Evolutionary conservation across 2,329 filamentous ascomycete genomes (phyloP).

Genomic region (Hymenoscyphus infarciens): DNA sequence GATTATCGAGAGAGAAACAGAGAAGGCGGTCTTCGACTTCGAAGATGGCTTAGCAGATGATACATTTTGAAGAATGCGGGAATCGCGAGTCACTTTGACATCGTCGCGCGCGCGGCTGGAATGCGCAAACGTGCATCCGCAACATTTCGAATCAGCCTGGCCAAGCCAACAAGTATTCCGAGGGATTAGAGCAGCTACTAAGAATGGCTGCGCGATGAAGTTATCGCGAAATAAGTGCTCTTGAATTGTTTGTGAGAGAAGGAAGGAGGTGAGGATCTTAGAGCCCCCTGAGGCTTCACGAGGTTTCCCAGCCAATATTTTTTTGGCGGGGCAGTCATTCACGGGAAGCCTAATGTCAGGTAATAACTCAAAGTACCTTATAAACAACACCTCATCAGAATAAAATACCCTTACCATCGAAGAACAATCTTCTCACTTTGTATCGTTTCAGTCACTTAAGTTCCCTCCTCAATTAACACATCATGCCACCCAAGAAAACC

Average conservation of each 20-base stretch:
- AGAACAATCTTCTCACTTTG: neutral
- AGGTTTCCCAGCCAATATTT: neutral
- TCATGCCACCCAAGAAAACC: conserved; percentile 24
- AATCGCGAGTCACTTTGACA: neutral
- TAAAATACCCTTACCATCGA: neutral
- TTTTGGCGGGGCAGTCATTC: neutral
- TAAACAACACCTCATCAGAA: neutral
- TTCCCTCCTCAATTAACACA: neutral
- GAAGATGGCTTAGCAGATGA: conserved; percentile 4
- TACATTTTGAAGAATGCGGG: neutral
- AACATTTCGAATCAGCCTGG: neutral
- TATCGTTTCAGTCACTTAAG: neutral
- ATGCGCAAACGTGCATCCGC: conserved; percentile 1
- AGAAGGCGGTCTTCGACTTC: conserved; percentile 1
- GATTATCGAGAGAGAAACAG: neutral
- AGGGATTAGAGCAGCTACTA: neutral
- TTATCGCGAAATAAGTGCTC: too few relatives aligned
- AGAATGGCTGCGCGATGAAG: neutral
- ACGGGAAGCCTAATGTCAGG: neutral
- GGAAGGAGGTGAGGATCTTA: too few relatives aligned
- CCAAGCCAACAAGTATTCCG: neutral
- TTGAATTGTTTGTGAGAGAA: too few relatives aligned
- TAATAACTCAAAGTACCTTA: neutral
- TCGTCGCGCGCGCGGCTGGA: conserved; percentile 1
- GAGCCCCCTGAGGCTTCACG: neutral